Conservation (phyloP, 805 yeast species). For the Naumovozyma baii region DNA sequence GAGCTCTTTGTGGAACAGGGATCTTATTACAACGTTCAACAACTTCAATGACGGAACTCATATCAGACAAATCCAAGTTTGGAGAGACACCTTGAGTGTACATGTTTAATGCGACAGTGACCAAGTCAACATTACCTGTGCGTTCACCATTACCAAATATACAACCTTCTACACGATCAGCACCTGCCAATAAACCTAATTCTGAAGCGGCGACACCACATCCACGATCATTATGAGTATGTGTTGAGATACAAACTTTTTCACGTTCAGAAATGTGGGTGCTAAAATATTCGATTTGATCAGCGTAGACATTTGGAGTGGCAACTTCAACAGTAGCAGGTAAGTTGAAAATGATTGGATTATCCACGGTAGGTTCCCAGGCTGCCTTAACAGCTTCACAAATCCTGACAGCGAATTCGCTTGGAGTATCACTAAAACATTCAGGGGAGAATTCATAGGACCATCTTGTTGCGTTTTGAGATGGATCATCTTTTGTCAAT, state of each 20-base stretch:
- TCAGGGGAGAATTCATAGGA: slow-evolving; percentile 74
- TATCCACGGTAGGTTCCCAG: slow-evolving; percentile 58
- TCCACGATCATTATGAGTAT: slow-evolving; percentile 80
- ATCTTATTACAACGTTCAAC: slow-evolving; percentile 76
- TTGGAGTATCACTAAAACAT: slow-evolving; percentile 61
- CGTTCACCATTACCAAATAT: slow-evolving; percentile 81
- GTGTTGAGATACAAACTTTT: slow-evolving; percentile 63
- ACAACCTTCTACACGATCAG: slow-evolving; percentile 83
- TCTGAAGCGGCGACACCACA: slow-evolving; percentile 87
- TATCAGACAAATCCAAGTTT: slow-evolving; percentile 59
- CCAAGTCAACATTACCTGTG: slow-evolving; percentile 78
- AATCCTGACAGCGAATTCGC: slow-evolving; percentile 52
- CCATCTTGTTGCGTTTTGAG: slow-evolving; percentile 50
- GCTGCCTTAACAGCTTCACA: slow-evolving; percentile 69
- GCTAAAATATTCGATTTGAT: slow-evolving; percentile 68
- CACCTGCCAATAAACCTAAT: slow-evolving; percentile 73
- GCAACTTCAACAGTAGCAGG: slow-evolving; percentile 83
- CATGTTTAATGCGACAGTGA: slow-evolving; percentile 65
- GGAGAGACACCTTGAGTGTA: slow-evolving; percentile 75
- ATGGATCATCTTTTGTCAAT: slow-evolving; percentile 61
- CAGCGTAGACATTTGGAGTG: slow-evolving; percentile 76
- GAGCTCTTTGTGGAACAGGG: slow-evolving; percentile 70
- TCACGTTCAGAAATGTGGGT: slow-evolving; percentile 56
- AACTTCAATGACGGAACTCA: slow-evolving; percentile 54
- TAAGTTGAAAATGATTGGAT: slow-evolving; percentile 67